A percentile compares a stretch with the other conserved stretches of the same genome.
Evolutionary conservation across 2,329 filamentous ascomycete genomes (phyloP).

Genomic region (Mycosphaerella sp.): DNA sequence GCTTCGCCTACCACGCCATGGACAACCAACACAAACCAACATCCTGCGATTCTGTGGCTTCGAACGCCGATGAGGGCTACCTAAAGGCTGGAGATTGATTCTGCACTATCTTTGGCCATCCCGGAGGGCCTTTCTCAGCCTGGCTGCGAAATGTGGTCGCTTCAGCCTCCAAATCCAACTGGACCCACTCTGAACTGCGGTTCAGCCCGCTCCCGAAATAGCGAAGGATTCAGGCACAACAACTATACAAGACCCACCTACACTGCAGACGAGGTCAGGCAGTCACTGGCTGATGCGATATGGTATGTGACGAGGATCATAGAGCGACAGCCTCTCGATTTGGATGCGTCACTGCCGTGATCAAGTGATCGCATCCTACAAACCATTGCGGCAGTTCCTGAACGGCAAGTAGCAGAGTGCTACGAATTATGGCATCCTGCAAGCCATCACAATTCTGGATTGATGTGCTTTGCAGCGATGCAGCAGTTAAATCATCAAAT

Average conservation of each 20-base stretch:
- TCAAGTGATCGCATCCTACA: neutral
- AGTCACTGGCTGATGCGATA: neutral
- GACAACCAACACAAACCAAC: conserved; percentile 7
- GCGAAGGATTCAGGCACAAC: conserved; percentile 8
- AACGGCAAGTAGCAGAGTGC: neutral
- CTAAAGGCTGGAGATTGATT: conserved; percentile 5
- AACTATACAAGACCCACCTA: neutral
- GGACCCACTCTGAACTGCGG: neutral
- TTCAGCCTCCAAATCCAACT: neutral
- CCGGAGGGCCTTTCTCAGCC: neutral
- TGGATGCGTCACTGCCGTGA: neutral
- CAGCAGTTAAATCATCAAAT: too few species aligned
- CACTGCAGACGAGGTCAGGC: neutral
- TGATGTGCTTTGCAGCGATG: too few species aligned
- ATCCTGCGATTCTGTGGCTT: neutral
- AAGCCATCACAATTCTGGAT: neutral
- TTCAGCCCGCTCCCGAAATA: neutral
- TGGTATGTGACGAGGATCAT: neutral
- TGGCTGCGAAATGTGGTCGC: conserved; percentile 1
- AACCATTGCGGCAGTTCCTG: neutral
- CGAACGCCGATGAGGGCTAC: conserved; percentile 3
- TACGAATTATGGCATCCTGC: neutral
- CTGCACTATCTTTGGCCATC: neutral
- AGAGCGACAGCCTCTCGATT: neutral
- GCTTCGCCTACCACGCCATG: conserved; percentile 5